phyloP scores from a whole-genome alignment of 2,329 filamentous ascomycete species.

The Colletotrichum zoysiae region DNA sequence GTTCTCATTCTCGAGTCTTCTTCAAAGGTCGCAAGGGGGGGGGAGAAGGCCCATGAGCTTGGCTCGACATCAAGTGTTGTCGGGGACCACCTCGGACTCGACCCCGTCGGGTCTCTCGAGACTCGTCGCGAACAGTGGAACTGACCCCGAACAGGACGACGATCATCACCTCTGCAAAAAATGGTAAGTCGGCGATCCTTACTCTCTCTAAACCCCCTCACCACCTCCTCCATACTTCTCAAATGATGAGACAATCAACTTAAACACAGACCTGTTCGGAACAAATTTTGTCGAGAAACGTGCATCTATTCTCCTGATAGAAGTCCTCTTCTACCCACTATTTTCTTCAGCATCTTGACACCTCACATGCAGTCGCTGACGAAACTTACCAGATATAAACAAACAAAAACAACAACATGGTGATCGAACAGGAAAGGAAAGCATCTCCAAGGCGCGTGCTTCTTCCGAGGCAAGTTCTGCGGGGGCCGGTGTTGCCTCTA shows the following conservation, averaged over 20 bases:
- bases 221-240: not conserved
- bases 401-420: not conserved
- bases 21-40: not conserved
- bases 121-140: not conserved
- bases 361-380: conserved; percentile 16
- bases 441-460: not conserved
- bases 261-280: conserved; percentile 53
- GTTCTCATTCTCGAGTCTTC: not conserved
- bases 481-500: not conserved
- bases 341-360: not conserved
- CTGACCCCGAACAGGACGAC: not conserved
- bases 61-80: conserved; percentile 16
- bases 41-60: not conserved
- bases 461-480: not conserved
- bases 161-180: not conserved
- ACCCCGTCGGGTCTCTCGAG: not conserved
- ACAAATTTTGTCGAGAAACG: conserved; percentile 48
- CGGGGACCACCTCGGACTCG: not conserved
- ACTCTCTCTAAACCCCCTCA: not conserved
- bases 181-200: conserved; percentile 18
- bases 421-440: not conserved
- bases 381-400: not conserved
- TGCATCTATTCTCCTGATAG: conserved; percentile 44
- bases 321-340: not conserved
- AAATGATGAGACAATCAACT: conserved; percentile 49